Conservation (phyloP, 1,284 basidiomycete species). For the Sporisorium graminicola region DNA sequence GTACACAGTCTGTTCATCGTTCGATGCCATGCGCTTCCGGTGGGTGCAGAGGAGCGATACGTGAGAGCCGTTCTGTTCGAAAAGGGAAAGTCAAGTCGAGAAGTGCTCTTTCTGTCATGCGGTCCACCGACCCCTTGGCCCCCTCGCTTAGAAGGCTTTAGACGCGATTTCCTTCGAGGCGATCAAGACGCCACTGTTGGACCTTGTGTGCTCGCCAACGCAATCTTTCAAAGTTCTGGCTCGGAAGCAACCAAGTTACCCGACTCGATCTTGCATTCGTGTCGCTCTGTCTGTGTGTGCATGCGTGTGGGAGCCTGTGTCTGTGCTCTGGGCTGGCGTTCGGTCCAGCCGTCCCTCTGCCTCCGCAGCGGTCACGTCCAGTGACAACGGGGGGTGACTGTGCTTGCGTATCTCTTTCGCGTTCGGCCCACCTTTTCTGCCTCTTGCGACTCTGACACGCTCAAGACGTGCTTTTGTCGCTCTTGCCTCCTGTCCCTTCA, state of each 20-base stretch:
- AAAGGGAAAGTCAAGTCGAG: background rate
- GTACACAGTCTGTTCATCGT: background rate
- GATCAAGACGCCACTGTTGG: background rate
- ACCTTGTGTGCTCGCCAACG: background rate
- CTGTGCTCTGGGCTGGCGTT: background rate
- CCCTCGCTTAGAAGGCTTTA: conserved; percentile 1
- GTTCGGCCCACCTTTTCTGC: background rate
- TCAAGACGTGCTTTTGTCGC: background rate
- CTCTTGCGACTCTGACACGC: background rate
- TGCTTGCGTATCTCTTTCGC: background rate
- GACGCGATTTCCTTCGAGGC: background rate
- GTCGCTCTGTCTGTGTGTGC: background rate
- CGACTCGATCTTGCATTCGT: background rate
- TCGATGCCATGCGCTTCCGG: background rate
- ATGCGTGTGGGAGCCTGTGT: background rate
- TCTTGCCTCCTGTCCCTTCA: background rate
- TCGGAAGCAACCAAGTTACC: background rate
- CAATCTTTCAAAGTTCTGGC: background rate
- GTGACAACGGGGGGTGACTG: background rate
- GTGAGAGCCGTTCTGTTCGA: background rate
- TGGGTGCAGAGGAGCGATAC: background rate
- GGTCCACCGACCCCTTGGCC: background rate
- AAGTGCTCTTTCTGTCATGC: background rate
- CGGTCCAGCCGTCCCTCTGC: background rate
- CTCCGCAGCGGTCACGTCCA: background rate